phyloP scores from a whole-genome alignment of 345 rosid genomes.

The Clausena lansium region DNA sequence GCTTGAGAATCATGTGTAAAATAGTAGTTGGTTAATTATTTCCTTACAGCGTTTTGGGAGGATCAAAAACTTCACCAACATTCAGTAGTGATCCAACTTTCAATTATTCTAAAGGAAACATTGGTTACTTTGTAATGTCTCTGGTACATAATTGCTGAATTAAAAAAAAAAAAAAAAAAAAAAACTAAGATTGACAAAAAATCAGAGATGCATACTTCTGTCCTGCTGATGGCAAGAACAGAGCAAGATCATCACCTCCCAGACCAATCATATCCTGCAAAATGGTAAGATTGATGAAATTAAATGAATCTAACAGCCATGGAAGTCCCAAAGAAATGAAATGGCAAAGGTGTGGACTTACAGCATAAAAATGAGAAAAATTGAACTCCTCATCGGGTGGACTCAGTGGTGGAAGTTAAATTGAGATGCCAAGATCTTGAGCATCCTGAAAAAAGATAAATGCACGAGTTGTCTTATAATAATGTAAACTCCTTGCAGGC shows the following conservation, averaged over 20 bases:
- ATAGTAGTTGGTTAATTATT: not conserved
- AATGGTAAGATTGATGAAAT: not conserved
- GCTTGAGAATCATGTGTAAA: not conserved
- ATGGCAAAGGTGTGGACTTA: conserved; percentile 29
- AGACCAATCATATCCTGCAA: conserved; percentile 82
- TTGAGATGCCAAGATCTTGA: conserved; percentile 89
- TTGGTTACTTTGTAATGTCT: not conserved
- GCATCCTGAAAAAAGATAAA: conserved; percentile 65
- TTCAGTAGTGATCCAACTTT: not conserved
- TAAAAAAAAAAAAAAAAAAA: not conserved
- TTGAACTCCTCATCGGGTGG: conserved; percentile 60
- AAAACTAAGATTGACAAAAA: too few species aligned
- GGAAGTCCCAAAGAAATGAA: conserved; percentile 19
- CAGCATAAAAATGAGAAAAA: conserved; percentile 63
- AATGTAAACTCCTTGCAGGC: not conserved
- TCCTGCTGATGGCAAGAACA: conserved; percentile 60
- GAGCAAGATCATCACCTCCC: conserved; percentile 55
- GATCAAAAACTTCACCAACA: not conserved
- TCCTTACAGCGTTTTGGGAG: not conserved
- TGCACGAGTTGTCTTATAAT: not conserved
- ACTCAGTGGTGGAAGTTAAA: conserved; percentile 85
- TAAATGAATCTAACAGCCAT: conserved; percentile 1
- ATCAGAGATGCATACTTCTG: conserved; percentile 52
- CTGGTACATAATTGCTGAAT: not conserved
- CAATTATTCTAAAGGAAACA: not conserved